These are phyloP conservation scores for Sphaerobolus stellatus DNA, from an alignment of 1,284 basidiomycete genomes.

Conservation along the genomic window DNA sequence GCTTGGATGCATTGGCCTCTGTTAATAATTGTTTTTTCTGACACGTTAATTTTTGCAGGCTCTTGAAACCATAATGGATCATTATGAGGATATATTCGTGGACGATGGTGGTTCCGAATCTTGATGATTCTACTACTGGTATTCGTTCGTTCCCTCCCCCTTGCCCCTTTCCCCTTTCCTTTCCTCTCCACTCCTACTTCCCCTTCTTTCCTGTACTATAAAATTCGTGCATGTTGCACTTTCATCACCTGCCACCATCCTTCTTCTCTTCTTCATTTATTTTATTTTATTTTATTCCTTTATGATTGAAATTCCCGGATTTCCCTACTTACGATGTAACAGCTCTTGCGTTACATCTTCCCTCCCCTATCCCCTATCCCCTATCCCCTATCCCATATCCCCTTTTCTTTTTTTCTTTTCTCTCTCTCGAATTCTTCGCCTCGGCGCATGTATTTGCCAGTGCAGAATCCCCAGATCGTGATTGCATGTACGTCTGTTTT, in stretches of 20 bases:
- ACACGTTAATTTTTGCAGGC: slow-evolving; percentile 46
- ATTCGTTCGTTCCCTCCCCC: not conserved
- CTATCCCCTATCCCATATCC: not conserved
- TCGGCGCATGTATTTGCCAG: no score
- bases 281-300: not conserved
- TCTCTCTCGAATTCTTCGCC: no score
- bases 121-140: not conserved
- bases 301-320: not conserved
- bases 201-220: not conserved
- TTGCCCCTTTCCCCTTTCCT: not conserved
- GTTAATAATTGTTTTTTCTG: not conserved
- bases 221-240: not conserved
- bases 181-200: not conserved
- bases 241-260: not conserved
- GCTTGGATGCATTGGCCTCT: not conserved
- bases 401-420: not conserved
- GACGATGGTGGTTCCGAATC: slow-evolving; percentile 45
- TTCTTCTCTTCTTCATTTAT: not conserved
- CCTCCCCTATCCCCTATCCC: not conserved
- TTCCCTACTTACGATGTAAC: no score
- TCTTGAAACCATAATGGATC: slow-evolving; percentile 83
- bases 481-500: no score
- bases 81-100: slow-evolving; percentile 85
- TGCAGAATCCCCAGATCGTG: no score
- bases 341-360: no score